phyloP scores from a whole-genome alignment of 176 grass and related monocot genomes.

The Ananas comosus region DNA sequence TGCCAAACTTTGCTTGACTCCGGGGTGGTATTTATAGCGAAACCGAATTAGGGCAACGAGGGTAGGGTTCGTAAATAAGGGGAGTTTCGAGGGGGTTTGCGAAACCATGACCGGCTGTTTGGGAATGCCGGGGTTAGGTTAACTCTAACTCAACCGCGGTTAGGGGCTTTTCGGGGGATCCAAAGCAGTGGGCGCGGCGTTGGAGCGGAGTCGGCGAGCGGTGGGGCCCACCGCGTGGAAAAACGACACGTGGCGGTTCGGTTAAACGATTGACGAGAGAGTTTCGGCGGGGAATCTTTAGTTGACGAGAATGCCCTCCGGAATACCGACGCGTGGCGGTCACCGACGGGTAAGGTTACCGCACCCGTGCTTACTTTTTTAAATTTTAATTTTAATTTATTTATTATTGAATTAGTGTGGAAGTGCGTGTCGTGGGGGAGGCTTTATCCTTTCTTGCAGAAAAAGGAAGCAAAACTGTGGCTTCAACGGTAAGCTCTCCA shows the following conservation, averaged over 20 bases:
- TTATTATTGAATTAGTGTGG: background rate
- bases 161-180: background rate
- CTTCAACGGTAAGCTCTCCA: background rate
- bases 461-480: background rate
- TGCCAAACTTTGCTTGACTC: conserved; percentile 9
- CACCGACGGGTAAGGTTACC: background rate
- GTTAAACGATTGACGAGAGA: background rate
- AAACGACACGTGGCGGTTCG: background rate
- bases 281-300: background rate
- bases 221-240: background rate
- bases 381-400: background rate
- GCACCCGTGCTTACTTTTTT: background rate
- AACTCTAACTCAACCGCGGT: background rate
- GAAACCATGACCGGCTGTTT: background rate
- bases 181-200: background rate
- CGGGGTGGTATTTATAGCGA: conserved; percentile 1
- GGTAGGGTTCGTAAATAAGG: background rate
- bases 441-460: background rate
- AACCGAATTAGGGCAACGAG: background rate
- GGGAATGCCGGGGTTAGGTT: background rate
- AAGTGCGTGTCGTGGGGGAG: background rate
- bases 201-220: background rate
- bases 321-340: background rate
- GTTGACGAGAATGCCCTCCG: background rate
- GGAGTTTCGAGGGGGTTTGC: background rate